phyloP scores from a whole-genome alignment of 1,284 basidiomycete genomes.

The Cryptococcus sp. region DNA sequence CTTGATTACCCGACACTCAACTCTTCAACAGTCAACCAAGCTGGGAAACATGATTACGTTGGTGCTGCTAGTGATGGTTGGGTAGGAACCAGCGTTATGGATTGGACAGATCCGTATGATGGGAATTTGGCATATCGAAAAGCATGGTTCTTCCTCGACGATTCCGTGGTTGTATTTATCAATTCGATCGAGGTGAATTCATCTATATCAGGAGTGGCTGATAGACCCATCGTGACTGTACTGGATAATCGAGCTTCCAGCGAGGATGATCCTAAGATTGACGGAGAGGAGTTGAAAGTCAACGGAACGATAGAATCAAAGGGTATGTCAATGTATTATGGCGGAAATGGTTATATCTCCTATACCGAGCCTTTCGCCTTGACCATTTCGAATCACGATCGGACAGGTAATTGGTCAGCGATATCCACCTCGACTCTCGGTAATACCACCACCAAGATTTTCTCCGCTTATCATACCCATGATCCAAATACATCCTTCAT shows the following conservation, averaged over 20 bases:
- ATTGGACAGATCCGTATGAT: conserved; percentile 53
- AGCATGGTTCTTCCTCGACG: conserved; percentile 65
- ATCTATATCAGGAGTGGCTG: conserved; percentile 22
- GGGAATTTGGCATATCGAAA: conserved; percentile 60
- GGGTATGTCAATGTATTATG: conserved; percentile 24
- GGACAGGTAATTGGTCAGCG: conserved; percentile 59
- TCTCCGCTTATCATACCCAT: conserved; percentile 53
- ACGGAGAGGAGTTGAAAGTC: conserved; percentile 37
- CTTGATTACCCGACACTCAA: conserved; percentile 51
- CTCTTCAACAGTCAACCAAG: conserved; percentile 48
- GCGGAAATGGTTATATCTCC: conserved; percentile 29
- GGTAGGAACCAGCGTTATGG: conserved; percentile 58
- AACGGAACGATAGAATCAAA: not conserved
- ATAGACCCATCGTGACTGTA: conserved; percentile 57
- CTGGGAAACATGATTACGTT: conserved; percentile 57
- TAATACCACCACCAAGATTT: conserved; percentile 56
- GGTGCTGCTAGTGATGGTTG: conserved; percentile 59
- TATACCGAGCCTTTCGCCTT: conserved; percentile 27
- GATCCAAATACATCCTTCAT: conserved; percentile 43
- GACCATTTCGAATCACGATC: conserved; percentile 52
- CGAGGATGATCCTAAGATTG: conserved; percentile 44
- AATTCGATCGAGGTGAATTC: conserved; percentile 50
- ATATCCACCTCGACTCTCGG: conserved; percentile 60
- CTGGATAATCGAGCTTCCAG: conserved; percentile 56
- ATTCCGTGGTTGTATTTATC: conserved; percentile 60